Evolutionary conservation across 148 eudicot genomes (phyloP), one percentile per base, ranked within the genome.

Genomic region (Nepenthes gracilis): DNA sequence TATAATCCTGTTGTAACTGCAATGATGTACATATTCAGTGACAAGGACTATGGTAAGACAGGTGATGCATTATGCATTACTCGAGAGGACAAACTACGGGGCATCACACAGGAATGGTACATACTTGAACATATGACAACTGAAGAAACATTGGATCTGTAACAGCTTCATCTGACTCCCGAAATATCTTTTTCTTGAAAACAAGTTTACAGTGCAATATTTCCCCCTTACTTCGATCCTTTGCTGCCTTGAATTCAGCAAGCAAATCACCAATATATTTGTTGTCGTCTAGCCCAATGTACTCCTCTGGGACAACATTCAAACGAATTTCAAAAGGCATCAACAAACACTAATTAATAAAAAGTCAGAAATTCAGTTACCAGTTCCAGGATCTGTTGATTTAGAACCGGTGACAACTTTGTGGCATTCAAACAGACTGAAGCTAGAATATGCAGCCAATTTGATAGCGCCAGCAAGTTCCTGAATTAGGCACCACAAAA

Each of bases 141-240:
- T 94, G 99, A 70, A 85, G 82, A 81, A 94, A 94, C 99, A 94
- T 94, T 37, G 97, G 92, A 51, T 94, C 99, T 50, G 84, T 75
- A 55, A 89, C 84, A 74, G 95, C 84, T 75, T 94, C 99, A 80
- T 94, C 99, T 35, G 97, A 84, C 73, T 94, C 99, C 57, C 99
- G 85, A 71, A 94, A 94, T 49, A 89, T 75, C 83, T 84, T 94
- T 70, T 90, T 88, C 71, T 94, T 89, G 66, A 94, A 94, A 55
- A 82, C 90, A 73, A 94, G 66, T 64, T 94, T 94, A 74, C 87
- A 94, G 63, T 94, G 99, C 75, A 89, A 78, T 52, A 87, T 84
- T 66, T 94, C 99, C 66, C 99, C 99, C 71, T 90, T 94, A 74
- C 87, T 86, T 33, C 97, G 83, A 59, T 94, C 97, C 74, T 94